These are phyloP conservation scores for Phytopythium chamaehyphon DNA, from an alignment of 352 stramenopile species.

Conservation along the genomic window DNA sequence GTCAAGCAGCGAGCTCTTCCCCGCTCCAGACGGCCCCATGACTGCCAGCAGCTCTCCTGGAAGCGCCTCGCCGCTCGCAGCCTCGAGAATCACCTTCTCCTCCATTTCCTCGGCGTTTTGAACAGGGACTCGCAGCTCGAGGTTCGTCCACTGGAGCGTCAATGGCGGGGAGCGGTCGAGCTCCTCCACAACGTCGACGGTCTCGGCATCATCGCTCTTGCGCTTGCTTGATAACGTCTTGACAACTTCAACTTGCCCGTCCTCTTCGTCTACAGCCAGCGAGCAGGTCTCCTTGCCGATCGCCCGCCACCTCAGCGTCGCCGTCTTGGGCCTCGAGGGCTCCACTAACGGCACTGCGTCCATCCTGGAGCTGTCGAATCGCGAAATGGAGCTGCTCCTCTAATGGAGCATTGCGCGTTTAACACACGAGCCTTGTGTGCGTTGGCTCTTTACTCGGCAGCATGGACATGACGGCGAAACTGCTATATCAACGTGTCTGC, in stretches of 20 bases:
- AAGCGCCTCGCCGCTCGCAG: slow-evolving; percentile 36
- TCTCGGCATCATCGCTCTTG: slow-evolving; percentile 4
- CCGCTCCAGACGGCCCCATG: slow-evolving; percentile 65
- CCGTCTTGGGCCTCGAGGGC: not conserved
- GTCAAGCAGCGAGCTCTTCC: slow-evolving; percentile 93
- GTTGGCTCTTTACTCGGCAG: too few species aligned
- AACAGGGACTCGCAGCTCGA: slow-evolving; percentile 3
- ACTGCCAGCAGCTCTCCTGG: slow-evolving; percentile 61
- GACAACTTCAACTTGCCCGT: not conserved
- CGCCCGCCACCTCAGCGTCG: slow-evolving; percentile 5
- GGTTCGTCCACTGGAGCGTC: slow-evolving; percentile 1
- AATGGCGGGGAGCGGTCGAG: slow-evolving; percentile 1
- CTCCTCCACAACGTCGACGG: slow-evolving; percentile 1
- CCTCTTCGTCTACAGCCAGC: not conserved
- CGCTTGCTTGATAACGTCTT: not conserved
- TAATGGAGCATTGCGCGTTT: too few species aligned
- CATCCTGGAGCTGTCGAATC: not conserved
- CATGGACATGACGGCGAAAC: too few species aligned
- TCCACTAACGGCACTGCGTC: not conserved
- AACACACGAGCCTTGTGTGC: too few species aligned
- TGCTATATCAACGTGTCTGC: too few species aligned
- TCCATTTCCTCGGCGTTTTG: slow-evolving; percentile 15
- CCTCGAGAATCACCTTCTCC: slow-evolving; percentile 50
- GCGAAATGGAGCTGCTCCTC: too few species aligned
- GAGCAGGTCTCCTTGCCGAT: slow-evolving; percentile 7